Conservation (phyloP, 495 filamentous ascomycete species). For the Pseudoneurospora amorphoporcata region DNA sequence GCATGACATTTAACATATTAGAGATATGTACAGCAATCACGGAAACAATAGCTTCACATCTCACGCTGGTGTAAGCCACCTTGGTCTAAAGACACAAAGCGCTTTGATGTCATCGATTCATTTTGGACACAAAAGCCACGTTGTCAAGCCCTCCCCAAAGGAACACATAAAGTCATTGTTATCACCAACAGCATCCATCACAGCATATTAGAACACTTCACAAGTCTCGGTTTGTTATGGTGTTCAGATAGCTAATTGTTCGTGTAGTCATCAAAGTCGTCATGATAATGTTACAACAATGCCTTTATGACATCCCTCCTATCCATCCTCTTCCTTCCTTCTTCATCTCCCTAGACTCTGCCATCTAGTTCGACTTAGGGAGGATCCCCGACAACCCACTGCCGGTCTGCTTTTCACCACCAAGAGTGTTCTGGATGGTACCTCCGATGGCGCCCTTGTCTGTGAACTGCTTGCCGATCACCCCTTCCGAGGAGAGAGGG, state of each 20-base stretch:
- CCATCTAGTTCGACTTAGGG: not conserved
- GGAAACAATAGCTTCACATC: not conserved
- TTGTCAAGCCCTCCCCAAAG: too few species aligned
- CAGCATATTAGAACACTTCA: too few species aligned
- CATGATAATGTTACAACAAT: not conserved
- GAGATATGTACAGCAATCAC: not conserved
- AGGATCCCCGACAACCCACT: not conserved
- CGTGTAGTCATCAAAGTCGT: not conserved
- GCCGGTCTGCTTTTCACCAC: conserved; percentile 13
- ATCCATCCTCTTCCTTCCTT: not conserved
- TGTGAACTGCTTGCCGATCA: conserved; percentile 42
- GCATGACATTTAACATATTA: not conserved
- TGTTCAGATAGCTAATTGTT: not conserved
- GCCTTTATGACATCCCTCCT: not conserved
- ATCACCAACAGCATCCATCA: too few species aligned
- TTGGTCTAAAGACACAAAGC: too few species aligned
- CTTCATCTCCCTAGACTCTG: not conserved
- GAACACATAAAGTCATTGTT: too few species aligned
- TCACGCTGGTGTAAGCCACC: not conserved
- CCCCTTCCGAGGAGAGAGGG: conserved; percentile 37
- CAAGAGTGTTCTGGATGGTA: conserved; percentile 27
- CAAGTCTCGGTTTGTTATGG: too few species aligned
- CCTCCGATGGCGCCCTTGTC: conserved; percentile 36
- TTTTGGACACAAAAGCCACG: too few species aligned
- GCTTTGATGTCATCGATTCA: too few species aligned